A percentile compares a stretch with the other conserved stretches of the same genome.
phyloP scores from a whole-genome alignment of 805 yeast genomes.

The Blastobotrys muscicola region DNA sequence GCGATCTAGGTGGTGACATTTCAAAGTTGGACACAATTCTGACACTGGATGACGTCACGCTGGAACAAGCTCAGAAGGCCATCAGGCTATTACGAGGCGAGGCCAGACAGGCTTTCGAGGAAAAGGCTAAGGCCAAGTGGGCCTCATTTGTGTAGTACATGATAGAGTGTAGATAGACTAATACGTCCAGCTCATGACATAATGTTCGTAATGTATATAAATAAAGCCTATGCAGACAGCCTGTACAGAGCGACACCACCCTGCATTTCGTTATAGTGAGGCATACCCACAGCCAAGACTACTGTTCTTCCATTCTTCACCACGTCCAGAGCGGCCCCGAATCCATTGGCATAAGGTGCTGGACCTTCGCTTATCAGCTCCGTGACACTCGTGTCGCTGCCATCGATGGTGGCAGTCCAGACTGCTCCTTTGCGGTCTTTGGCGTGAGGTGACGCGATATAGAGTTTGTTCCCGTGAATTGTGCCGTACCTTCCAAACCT shows the following conservation, averaged over 20 bases:
- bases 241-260: too few relatives aligned
- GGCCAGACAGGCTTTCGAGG: slow-evolving; percentile 1
- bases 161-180: too few relatives aligned
- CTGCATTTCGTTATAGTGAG: slow-evolving; percentile 11
- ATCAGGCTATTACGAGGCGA: not conserved
- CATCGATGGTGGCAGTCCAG: slow-evolving; percentile 31
- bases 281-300: slow-evolving; percentile 20
- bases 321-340: slow-evolving; percentile 31
- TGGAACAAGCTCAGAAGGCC: slow-evolving; percentile 10
- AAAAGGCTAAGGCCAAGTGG: too few relatives aligned
- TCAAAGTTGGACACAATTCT: too few relatives aligned
- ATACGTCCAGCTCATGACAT: too few relatives aligned
- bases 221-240: too few relatives aligned
- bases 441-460: slow-evolving; percentile 36
- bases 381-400: slow-evolving; percentile 17
- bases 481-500: slow-evolving; percentile 30
- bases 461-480: slow-evolving; percentile 20
- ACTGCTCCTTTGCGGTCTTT: slow-evolving; percentile 37
- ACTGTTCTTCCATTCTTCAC: slow-evolving; percentile 1
- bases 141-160: too few relatives aligned
- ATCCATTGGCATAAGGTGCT: slow-evolving; percentile 28
- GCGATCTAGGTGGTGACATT: slow-evolving; percentile 7
- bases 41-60: too few relatives aligned
- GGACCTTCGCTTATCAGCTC: slow-evolving; percentile 18
- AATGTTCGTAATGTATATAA: too few relatives aligned